phyloP scores from a whole-genome alignment of 164 flowering plant species.

The Aristolochia californica region DNA sequence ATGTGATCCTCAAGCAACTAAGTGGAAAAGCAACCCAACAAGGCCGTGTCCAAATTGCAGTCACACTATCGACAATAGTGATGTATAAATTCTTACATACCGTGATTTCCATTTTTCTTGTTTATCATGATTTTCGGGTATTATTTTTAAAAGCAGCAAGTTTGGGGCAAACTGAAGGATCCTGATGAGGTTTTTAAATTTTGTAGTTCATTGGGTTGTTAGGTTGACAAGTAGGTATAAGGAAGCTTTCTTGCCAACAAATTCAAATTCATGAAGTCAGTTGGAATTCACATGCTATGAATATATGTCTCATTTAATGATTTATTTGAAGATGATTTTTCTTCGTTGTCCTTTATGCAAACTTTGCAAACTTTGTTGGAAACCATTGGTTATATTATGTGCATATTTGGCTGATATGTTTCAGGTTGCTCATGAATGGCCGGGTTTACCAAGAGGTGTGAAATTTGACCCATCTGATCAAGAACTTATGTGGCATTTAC shows the following conservation, averaged over 20 bases:
- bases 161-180: neutral
- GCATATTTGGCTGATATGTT: conserved; percentile 1
- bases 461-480: conserved; percentile 92
- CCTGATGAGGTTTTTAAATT: neutral
- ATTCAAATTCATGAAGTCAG: neutral
- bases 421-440: conserved; percentile 64
- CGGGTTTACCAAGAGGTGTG: conserved; percentile 88
- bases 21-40: conserved; percentile 80
- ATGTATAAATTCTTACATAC: conserved; percentile 32
- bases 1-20: conserved; percentile 26
- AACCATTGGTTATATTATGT: no score
- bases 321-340: neutral
- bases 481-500: conserved; percentile 80
- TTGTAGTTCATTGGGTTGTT: neutral
- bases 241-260: no score
- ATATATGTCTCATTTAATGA: neutral
- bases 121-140: no score
- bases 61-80: conserved; percentile 65
- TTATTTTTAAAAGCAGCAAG: neutral
- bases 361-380: neutral
- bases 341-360: neutral
- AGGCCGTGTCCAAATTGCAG: conserved; percentile 78
- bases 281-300: neutral
- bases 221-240: no score
- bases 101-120: no score